Evolutionary conservation across 345 rosid species (phyloP), one percentile per base, ranked within the genome.

Genomic region (Dovyalis caffra): DNA sequence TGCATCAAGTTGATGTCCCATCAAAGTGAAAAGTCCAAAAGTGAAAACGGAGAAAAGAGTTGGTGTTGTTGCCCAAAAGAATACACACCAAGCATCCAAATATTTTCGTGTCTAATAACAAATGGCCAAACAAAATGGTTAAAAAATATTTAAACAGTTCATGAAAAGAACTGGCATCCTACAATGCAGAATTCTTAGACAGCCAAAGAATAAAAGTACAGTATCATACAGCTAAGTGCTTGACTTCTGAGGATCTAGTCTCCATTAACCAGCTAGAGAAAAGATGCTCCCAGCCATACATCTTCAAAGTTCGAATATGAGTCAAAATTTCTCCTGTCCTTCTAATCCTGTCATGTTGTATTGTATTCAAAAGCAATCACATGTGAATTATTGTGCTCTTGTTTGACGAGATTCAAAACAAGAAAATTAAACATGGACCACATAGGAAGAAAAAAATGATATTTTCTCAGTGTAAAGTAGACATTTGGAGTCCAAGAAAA

Each of bases 61-160:
- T 64, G 97, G 98, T 76, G 97, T 94, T 76, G 97, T 90, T 32
- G 97, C 98, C 97, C 97, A 94, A 80, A 94, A 94, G 90, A 94
- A 94, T 47, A 94, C 97, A 80, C 98, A 91, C 98, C 97, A 94
- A 9, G 97, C 98, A 85, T 94, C 98, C 88, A 94, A 83, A 80
- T 91, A 92, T 83, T 94, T 94, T 70, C 98, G 81, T 21, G 98
- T 90, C 95, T 94, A 81, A 68, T 25, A 80, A 78, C 69, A 75
- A 49, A 66, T 63, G 74, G 77, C 10, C 37, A 79, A 76, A 53
- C 32, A 38, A 16, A 71, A 76, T 16, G 61, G 71, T 29, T 45
- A 21, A 71, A 35, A 57, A 3, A 14, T 23, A 66, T 68, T 21
- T 16, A 32, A 66, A 33, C 29, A 31, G 47, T 40, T 29, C 6